Evolutionary conservation across 2,329 filamentous ascomycete genomes (phyloP), one percentile per base, ranked within the genome.

Genomic region (Hypocreales sp.): DNA sequence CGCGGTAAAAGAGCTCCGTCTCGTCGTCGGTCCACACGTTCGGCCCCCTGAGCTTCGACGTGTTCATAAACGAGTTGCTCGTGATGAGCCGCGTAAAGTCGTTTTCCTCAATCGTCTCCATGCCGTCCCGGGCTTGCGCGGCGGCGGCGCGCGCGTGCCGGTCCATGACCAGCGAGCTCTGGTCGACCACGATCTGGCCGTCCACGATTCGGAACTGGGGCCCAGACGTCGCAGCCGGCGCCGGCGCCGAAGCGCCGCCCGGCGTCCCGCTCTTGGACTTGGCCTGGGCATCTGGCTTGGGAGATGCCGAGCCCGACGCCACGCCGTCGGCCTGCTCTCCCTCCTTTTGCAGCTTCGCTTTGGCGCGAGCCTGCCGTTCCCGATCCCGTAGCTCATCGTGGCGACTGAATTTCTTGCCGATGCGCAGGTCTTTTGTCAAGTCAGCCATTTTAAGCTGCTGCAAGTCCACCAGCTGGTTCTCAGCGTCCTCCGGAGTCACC

Each of bases 1-100:
- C 75, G 16, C 74, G 66, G 56, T 84, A 90, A 53, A 90, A 90
- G 24, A 69, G 60, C 30, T 79, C 74, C 4, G 78, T 87, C 33
- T 75, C 68, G 9, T 69, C 65, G n/a, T 68, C 61, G 26, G 63
- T 70, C 82, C 82, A 92, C 18, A 67, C 60, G 37, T 77, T 72
- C 15, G 67, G 60, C 31, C 72, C 69, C 50, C 67, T 55, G 44
- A 72, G 54, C 45, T 79, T 75, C 43, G 75, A 58, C 15, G 56
- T 56, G 39, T 60, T 61, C 46, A 68, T 61, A 51, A 74, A 83
- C 8, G 75, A 78, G 28, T 65, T 67, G 14, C 69, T 71, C 12
- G 74, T 90, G 36, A 79, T 69, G 28, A 73, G 63, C 12, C 67
- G 67, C 2, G 79, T 82, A 40, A 87, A 76, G 40, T 86, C 79